These are phyloP conservation scores for Xylogone sp. DNA, from an alignment of 2,329 filamentous ascomycete species.

Conservation along the genomic window DNA sequence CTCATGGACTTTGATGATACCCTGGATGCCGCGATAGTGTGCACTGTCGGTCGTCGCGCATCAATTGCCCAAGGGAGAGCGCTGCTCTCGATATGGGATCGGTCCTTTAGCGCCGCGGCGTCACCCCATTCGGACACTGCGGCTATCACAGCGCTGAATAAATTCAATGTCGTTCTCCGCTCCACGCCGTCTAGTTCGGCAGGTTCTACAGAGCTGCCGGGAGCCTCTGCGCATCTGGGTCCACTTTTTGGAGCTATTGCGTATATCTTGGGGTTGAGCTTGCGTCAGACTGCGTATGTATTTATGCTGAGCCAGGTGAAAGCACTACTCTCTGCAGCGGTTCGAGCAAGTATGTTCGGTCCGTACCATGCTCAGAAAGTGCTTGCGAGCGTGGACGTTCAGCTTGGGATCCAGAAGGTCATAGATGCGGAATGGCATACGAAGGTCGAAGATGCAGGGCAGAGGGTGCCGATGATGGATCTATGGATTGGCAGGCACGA, in stretches of 20 bases:
- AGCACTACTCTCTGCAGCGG: constrained; percentile 71
- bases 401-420: constrained; percentile 51
- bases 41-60: constrained; percentile 73
- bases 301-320: constrained; percentile 76
- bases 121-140: constrained; percentile 20
- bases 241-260: constrained; percentile 69
- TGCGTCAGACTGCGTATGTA: constrained; percentile 65
- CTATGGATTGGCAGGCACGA: constrained; percentile 82
- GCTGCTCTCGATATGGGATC: constrained; percentile 71
- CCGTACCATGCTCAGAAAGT: constrained; percentile 77
- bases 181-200: constrained; percentile 12
- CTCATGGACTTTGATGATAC: constrained; percentile 65
- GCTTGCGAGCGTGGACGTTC: constrained; percentile 58
- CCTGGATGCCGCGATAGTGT: constrained; percentile 72
- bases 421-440: constrained; percentile 58
- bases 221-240: constrained; percentile 61
- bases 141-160: constrained; percentile 18
- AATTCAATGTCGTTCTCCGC: constrained; percentile 21
- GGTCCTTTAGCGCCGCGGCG: constrained; percentile 51
- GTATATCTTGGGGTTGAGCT: constrained; percentile 53
- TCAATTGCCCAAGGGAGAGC: constrained; percentile 74
- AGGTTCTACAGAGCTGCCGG: constrained; percentile 28
- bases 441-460: constrained; percentile 62
- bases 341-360: constrained; percentile 73
- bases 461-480: constrained; percentile 75